These are phyloP conservation scores for Gossypium turneri DNA, from an alignment of 345 rosid genomes.

Conservation along the genomic window DNA sequence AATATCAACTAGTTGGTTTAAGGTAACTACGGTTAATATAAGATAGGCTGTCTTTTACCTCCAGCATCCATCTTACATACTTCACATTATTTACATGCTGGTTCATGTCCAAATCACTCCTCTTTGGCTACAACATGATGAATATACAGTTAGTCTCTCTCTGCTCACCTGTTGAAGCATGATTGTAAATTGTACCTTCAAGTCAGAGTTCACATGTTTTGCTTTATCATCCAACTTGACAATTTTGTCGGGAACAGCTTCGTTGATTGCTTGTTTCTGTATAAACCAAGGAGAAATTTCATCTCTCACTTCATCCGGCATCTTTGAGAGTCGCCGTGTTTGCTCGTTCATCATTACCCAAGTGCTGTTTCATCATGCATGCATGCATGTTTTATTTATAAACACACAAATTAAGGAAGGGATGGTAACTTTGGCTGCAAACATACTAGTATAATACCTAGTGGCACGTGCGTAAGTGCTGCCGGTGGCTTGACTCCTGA, in stretches of 20 bases:
- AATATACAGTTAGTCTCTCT: not conserved
- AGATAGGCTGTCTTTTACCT: conserved; percentile 32
- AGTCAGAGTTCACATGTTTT: conserved; percentile 39
- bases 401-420: not conserved
- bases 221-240: conserved; percentile 49
- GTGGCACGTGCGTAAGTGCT: conserved; percentile 53
- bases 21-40: not conserved
- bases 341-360: conserved; percentile 76
- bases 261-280: conserved; percentile 53
- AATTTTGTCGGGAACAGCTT: conserved; percentile 49
- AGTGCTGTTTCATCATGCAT: conserved; percentile 35
- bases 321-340: conserved; percentile 62
- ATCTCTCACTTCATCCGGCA: conserved; percentile 59
- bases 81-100: conserved; percentile 74
- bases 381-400: not conserved
- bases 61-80: conserved; percentile 70
- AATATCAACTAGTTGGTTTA: not conserved
- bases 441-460: conserved; percentile 28
- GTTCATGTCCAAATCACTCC: conserved; percentile 69
- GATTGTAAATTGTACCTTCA: conserved; percentile 36
- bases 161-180: not conserved
- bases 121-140: conserved; percentile 36
- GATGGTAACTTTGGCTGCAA: not conserved
- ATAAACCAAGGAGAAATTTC: conserved; percentile 70
- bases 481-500: conserved; percentile 62